Percentiles rank a stretch among this genome's conserved stretches.
phyloP scores from a whole-genome alignment of 2,329 filamentous ascomycete species.

The Colletotrichum sp. region DNA sequence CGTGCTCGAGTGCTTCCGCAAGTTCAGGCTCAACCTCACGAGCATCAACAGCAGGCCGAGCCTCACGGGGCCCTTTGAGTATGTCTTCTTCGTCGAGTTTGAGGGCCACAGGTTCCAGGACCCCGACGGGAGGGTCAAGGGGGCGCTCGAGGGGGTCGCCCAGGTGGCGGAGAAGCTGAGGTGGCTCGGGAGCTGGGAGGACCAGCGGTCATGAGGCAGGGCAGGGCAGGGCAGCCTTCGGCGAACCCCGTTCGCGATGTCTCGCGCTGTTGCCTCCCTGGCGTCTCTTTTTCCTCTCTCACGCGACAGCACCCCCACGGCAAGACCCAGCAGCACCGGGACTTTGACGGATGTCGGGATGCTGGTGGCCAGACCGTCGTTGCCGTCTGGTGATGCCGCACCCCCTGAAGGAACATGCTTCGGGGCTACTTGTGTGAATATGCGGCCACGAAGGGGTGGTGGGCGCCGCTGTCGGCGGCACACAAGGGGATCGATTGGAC shows the following conservation, averaged over 20 bases:
- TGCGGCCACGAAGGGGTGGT: not conserved
- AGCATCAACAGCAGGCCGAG: constrained; percentile 90
- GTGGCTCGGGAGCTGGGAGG: constrained; percentile 74
- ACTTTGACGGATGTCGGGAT: not conserved
- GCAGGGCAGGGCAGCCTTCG: not conserved
- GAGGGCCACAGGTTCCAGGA: constrained; percentile 64
- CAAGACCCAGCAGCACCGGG: not conserved
- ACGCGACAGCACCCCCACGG: not conserved
- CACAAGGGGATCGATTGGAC: constrained; percentile 12
- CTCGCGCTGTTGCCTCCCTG: not conserved
- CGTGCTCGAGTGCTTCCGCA: constrained; percentile 79
- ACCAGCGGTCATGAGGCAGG: constrained; percentile 42
- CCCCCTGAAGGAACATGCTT: not conserved
- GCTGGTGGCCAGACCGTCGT: not conserved
- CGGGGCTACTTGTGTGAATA: not conserved
- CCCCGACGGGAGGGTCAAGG: constrained; percentile 61
- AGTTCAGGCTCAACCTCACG: constrained; percentile 78
- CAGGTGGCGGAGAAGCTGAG: constrained; percentile 65
- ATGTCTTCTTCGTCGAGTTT: constrained; percentile 95
- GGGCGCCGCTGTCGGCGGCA: not conserved
- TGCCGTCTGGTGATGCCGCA: not conserved
- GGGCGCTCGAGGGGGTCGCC: constrained; percentile 63
- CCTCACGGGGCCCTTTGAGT: constrained; percentile 78
- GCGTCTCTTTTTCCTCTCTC: not conserved
- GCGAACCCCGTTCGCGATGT: not conserved